These are phyloP conservation scores for Ceriops zippeliana DNA, from an alignment of 345 rosid genomes.

Conservation along the genomic window DNA sequence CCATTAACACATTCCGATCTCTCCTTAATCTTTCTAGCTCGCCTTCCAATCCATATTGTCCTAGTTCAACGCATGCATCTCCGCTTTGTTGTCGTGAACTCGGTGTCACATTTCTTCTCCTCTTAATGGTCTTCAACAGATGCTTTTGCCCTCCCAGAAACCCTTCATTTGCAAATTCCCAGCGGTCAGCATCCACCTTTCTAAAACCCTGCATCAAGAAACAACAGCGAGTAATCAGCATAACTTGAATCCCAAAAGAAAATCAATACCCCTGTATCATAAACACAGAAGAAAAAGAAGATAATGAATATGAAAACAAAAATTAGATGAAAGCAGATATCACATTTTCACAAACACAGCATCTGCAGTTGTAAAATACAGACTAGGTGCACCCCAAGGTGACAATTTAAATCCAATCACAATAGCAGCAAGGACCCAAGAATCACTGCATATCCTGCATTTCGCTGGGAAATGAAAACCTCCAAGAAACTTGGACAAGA, in stretches of 20 bases:
- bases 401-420: neutral
- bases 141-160: conserved; percentile 83
- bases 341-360: conserved; percentile 2
- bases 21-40: conserved; percentile 63
- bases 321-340: neutral
- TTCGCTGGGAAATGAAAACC: too few relatives aligned
- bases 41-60: conserved; percentile 57
- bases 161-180: conserved; percentile 94
- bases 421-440: too few relatives aligned
- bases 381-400: neutral
- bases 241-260: neutral
- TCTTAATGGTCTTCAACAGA: conserved; percentile 67
- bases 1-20: conserved; percentile 47
- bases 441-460: too few relatives aligned
- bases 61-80: conserved; percentile 62
- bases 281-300: too few relatives aligned
- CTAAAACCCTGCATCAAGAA: conserved; percentile 61
- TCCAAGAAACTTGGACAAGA: too few relatives aligned
- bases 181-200: conserved; percentile 81
- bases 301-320: neutral
- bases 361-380: neutral
- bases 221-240: conserved; percentile 1
- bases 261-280: neutral
- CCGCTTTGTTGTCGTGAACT: conserved; percentile 36
- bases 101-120: conserved; percentile 52